These are phyloP conservation scores for Blastobotrys aristatus DNA, from an alignment of 1,139 yeast genomes.

Conservation along the genomic window DNA sequence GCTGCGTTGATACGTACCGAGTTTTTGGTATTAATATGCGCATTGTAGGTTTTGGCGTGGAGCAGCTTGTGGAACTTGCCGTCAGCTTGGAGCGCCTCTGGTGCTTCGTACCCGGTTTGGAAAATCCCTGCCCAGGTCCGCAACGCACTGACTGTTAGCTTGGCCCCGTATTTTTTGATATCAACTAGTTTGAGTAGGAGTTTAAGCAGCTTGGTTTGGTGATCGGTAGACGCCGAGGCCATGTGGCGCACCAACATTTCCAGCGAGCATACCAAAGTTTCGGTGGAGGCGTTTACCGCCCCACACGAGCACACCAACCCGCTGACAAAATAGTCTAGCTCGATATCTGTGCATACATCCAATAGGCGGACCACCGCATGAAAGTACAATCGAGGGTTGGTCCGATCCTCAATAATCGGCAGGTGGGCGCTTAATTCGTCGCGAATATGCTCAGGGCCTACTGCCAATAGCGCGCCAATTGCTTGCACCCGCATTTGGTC, in stretches of 20 bases:
- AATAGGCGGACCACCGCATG: conserved; percentile 17
- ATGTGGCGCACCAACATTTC: conserved; percentile 40
- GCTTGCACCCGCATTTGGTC: conserved; percentile 36
- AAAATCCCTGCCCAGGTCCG: conserved; percentile 16
- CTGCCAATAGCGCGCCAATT: neutral
- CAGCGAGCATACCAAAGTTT: conserved; percentile 44
- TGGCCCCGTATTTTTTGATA: conserved; percentile 14
- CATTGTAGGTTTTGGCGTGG: conserved; percentile 22
- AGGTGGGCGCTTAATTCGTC: neutral
- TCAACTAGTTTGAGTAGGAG: conserved; percentile 16
- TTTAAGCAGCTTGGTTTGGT: conserved; percentile 10
- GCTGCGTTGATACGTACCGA: conserved; percentile 18
- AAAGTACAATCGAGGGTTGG: conserved; percentile 16
- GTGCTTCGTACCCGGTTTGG: conserved; percentile 18
- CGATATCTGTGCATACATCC: conserved; percentile 18
- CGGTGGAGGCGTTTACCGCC: conserved; percentile 48
- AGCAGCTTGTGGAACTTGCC: conserved; percentile 10
- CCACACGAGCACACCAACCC: conserved; percentile 59
- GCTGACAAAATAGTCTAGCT: conserved; percentile 43
- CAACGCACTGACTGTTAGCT: conserved; percentile 17
- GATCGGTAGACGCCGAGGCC: neutral
- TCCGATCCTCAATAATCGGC: conserved; percentile 15
- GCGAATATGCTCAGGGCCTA: neutral
- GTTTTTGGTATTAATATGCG: conserved; percentile 23
- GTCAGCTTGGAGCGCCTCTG: conserved; percentile 1